phyloP scores from a whole-genome alignment of 2,329 filamentous ascomycete genomes.

The Aspergillus proliferans region DNA sequence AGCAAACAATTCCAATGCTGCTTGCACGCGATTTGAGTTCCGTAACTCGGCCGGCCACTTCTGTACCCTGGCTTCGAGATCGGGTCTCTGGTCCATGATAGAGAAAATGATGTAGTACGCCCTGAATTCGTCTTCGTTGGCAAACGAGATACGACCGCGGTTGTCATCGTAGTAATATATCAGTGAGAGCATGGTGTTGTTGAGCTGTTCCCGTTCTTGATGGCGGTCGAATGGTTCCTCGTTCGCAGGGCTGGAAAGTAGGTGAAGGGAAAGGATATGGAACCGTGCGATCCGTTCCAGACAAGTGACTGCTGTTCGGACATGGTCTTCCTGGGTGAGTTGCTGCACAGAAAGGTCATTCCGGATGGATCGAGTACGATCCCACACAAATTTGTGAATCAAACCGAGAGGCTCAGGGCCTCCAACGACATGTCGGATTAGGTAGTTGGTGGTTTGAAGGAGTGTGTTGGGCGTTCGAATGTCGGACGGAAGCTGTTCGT shows the following conservation, averaged over 20 bases:
- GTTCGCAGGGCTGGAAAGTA: constrained; percentile 48
- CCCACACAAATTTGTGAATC: constrained; percentile 61
- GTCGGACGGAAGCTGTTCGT: constrained; percentile 59
- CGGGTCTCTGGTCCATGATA: constrained; percentile 47
- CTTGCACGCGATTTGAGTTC: constrained; percentile 48
- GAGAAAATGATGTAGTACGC: constrained; percentile 57
- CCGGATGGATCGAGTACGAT: constrained; percentile 57
- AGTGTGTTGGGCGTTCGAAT: constrained; percentile 52
- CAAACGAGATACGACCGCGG: constrained; percentile 43
- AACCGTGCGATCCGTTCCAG: constrained; percentile 59
- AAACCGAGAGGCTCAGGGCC: constrained; percentile 44
- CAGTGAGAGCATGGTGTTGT: constrained; percentile 56
- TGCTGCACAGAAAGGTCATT: constrained; percentile 62
- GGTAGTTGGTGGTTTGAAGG: constrained; percentile 43
- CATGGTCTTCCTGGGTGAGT: constrained; percentile 50
- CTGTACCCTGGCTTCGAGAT: constrained; percentile 54
- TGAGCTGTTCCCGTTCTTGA: constrained; percentile 60
- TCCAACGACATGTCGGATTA: constrained; percentile 46
- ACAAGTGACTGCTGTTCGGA: constrained; percentile 53
- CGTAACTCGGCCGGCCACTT: constrained; percentile 48
- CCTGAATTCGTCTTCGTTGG: constrained; percentile 58
- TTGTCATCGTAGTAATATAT: constrained; percentile 57
- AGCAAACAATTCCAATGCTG: constrained; percentile 52
- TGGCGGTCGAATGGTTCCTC: constrained; percentile 51
- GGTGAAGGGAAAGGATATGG: constrained; percentile 57